Evolutionary conservation across 169 alveolate species (phyloP).

Genomic region (Cryptosporidium felis): DNA sequence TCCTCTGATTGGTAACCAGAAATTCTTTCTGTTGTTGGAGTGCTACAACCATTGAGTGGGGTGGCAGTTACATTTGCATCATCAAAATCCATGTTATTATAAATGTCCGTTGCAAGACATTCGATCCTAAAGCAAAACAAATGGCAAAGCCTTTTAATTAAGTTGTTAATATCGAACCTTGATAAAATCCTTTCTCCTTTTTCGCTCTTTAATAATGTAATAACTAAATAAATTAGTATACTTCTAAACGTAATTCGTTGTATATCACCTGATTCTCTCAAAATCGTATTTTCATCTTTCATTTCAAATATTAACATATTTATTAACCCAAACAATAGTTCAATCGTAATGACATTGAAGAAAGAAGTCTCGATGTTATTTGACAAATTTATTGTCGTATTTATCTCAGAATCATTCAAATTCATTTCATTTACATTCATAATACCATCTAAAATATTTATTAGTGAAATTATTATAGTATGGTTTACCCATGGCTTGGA

Average conservation of each 20-base stretch:
- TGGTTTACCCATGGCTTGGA: slow-evolving; percentile 50
- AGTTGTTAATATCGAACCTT: neutral
- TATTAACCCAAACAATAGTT: neutral
- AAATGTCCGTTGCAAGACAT: slow-evolving; percentile 32
- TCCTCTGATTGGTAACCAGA: slow-evolving; percentile 11
- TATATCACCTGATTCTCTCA: slow-evolving; percentile 28
- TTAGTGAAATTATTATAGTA: slow-evolving; percentile 3
- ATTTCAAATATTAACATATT: slow-evolving; percentile 21
- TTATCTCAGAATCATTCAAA: slow-evolving; percentile 3
- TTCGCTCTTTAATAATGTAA: neutral
- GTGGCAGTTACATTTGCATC: neutral
- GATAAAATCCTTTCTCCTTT: neutral
- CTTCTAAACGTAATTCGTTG: slow-evolving; percentile 55
- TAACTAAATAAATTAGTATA: slow-evolving; percentile 10
- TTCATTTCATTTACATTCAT: slow-evolving; percentile 5
- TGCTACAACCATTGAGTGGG: neutral
- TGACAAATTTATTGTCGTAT: neutral
- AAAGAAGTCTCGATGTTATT: neutral
- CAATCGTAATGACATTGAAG: neutral
- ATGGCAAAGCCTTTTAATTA: slow-evolving; percentile 10
- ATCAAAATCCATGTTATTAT: neutral
- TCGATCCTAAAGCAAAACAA: slow-evolving; percentile 39
- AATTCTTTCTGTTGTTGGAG: slow-evolving; percentile 3
- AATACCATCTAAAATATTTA: neutral
- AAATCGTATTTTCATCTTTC: slow-evolving; percentile 5